These are phyloP conservation scores for Trametes sanguinea DNA, from an alignment of 768 basidiomycete genomes.

Conservation along the genomic window DNA sequence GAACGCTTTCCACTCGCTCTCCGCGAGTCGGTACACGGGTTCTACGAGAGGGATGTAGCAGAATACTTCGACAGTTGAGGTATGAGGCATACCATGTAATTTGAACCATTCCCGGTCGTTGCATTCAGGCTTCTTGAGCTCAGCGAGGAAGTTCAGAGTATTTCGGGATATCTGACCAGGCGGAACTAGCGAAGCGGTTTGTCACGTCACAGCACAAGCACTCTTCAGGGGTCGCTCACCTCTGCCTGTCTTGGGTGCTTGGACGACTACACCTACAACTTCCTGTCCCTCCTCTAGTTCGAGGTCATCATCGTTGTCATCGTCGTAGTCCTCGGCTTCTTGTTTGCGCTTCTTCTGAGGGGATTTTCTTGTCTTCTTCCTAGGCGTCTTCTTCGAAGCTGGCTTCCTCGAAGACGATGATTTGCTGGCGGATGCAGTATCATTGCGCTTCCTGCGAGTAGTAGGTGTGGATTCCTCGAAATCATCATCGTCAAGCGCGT, in stretches of 20 bases:
- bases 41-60: slow-evolving; percentile 43
- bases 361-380: too few relatives aligned
- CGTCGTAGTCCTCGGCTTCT: slow-evolving; percentile 39
- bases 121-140: slow-evolving; percentile 70
- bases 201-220: neutral
- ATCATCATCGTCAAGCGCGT: too few relatives aligned
- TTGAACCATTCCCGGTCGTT: slow-evolving; percentile 80
- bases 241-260: slow-evolving; percentile 82
- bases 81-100: slow-evolving; percentile 7
- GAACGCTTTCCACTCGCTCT: slow-evolving; percentile 89
- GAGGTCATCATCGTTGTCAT: slow-evolving; percentile 38
- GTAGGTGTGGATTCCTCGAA: too few relatives aligned
- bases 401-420: too few relatives aligned
- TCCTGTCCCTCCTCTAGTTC: slow-evolving; percentile 66
- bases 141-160: slow-evolving; percentile 73
- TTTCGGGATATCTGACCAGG: slow-evolving; percentile 87
- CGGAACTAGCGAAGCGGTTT: slow-evolving; percentile 48
- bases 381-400: too few relatives aligned
- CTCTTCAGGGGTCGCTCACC: slow-evolving; percentile 41
- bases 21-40: slow-evolving; percentile 77
- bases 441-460: too few relatives aligned
- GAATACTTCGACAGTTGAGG: neutral
- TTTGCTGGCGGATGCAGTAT: too few relatives aligned
- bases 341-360: too few relatives aligned
- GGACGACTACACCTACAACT: slow-evolving; percentile 72